Evolutionary conservation across 2,329 filamentous ascomycete genomes (phyloP).

Genomic region (Alternaria panax): DNA sequence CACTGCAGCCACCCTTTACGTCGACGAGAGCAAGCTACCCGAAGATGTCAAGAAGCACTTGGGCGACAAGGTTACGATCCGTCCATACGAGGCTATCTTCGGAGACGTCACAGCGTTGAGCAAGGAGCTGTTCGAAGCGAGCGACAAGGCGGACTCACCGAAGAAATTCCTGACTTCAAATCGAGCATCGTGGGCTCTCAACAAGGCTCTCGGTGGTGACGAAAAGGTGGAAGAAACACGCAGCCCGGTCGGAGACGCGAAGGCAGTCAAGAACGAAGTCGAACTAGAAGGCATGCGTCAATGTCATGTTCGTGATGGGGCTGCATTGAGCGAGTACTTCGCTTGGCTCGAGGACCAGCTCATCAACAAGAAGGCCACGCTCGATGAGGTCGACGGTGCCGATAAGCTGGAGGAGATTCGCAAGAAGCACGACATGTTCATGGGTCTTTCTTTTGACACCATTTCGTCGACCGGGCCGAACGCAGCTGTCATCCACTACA

Average conservation of each 20-base stretch:
- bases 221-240: slow-evolving; percentile 83
- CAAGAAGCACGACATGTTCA: slow-evolving; percentile 75
- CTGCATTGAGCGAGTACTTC: slow-evolving; percentile 89
- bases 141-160: slow-evolving; percentile 43
- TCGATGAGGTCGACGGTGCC: slow-evolving; percentile 91
- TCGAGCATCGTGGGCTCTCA: slow-evolving; percentile 91
- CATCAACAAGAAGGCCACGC: slow-evolving; percentile 70
- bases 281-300: slow-evolving; percentile 92
- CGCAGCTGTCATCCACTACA: slow-evolving; percentile 95
- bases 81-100: slow-evolving; percentile 85
- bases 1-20: slow-evolving; percentile 77
- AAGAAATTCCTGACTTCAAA: slow-evolving; percentile 85
- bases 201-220: slow-evolving; percentile 83
- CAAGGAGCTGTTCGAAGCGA: slow-evolving; percentile 47
- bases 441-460: slow-evolving; percentile 91
- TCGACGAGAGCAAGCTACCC: slow-evolving; percentile 80
- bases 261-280: slow-evolving; percentile 90
- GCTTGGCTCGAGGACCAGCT: slow-evolving; percentile 95
- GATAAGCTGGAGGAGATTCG: slow-evolving; percentile 86
- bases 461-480: slow-evolving; percentile 95
- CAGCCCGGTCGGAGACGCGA: slow-evolving; percentile 87
- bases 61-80: slow-evolving; percentile 71
- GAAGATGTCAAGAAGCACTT: slow-evolving; percentile 74
- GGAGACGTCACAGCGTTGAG: slow-evolving; percentile 74
- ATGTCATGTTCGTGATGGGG: slow-evolving; percentile 92